Evolutionary conservation across 2,329 filamentous ascomycete species (phyloP).

Genomic region (Fusarium sp.): DNA sequence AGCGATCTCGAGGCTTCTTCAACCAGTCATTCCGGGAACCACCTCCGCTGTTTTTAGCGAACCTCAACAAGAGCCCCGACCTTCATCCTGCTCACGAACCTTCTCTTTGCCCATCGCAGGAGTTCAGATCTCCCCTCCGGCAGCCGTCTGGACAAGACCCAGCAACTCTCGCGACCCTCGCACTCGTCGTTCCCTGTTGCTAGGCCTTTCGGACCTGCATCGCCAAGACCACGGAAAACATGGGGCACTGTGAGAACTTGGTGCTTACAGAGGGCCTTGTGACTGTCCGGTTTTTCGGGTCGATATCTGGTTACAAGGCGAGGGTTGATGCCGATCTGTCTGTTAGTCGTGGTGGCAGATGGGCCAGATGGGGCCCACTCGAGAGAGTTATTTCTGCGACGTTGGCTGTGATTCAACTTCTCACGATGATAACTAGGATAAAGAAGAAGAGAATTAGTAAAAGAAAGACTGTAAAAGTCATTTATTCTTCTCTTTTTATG

Average conservation of each 20-base stretch:
- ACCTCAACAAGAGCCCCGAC: too few species aligned
- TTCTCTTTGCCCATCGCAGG: not conserved
- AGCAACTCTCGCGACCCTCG: not conserved
- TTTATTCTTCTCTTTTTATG: not conserved
- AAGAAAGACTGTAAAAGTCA: not conserved
- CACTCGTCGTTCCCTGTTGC: not conserved
- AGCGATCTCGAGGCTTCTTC: too few species aligned
- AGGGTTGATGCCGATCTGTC: not conserved
- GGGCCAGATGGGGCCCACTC: not conserved
- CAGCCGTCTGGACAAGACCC: too few species aligned
- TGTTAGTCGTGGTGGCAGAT: not conserved
- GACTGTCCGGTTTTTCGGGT: not conserved
- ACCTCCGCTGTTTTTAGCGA: too few species aligned
- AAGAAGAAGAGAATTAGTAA: not conserved
- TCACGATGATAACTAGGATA: not conserved
- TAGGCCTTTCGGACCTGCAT: too few species aligned
- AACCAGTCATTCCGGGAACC: too few species aligned
- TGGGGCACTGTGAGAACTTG: not conserved
- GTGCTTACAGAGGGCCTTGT: not conserved
- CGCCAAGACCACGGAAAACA: too few species aligned
- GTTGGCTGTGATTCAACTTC: not conserved
- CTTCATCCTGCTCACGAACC: too few species aligned
- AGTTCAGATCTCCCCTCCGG: not conserved
- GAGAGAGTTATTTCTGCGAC: too few species aligned
- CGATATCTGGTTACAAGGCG: not conserved